These are phyloP conservation scores for Stentor coeruleus DNA, from an alignment of 73 alveolate species.

Conservation along the genomic window DNA sequence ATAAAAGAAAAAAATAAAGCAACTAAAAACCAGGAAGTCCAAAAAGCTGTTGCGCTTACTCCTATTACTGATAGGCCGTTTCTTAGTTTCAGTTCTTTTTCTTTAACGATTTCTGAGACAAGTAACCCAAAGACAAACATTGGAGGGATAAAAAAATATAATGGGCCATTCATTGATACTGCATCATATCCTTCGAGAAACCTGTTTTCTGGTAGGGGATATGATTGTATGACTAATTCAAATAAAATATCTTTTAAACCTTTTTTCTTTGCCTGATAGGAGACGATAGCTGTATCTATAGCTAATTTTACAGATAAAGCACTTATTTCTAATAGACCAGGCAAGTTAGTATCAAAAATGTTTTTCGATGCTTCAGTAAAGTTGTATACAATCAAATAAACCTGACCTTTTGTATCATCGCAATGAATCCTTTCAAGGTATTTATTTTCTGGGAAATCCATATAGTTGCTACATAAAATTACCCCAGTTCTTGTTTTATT, in stretches of 20 bases:
- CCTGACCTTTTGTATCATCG: neutral
- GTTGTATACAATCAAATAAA: neutral
- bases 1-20: constrained; percentile 39
- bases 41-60: constrained; percentile 46
- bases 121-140: constrained; percentile 45
- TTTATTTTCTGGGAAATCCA: neutral
- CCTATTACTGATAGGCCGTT: constrained; percentile 60
- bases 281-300: constrained; percentile 15
- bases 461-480: neutral
- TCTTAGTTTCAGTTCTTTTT: constrained; percentile 62
- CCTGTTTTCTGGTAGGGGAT: constrained; percentile 50
- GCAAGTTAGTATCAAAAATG: neutral
- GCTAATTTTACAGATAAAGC: constrained; percentile 15
- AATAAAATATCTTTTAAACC: neutral
- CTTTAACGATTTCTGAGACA: constrained; percentile 56
- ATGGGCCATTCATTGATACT: constrained; percentile 54
- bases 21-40: constrained; percentile 59
- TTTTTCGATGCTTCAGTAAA: neutral
- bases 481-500: constrained; percentile 4
- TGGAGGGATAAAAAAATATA: constrained; percentile 56
- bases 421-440: neutral
- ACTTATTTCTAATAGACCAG: neutral
- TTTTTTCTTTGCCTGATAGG: neutral
- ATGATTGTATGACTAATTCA: constrained; percentile 21
- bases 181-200: constrained; percentile 41